Evolutionary conservation across 257 asterid species (phyloP), one percentile per base, ranked within the genome.

Genomic region (Capsicum pubescens): DNA sequence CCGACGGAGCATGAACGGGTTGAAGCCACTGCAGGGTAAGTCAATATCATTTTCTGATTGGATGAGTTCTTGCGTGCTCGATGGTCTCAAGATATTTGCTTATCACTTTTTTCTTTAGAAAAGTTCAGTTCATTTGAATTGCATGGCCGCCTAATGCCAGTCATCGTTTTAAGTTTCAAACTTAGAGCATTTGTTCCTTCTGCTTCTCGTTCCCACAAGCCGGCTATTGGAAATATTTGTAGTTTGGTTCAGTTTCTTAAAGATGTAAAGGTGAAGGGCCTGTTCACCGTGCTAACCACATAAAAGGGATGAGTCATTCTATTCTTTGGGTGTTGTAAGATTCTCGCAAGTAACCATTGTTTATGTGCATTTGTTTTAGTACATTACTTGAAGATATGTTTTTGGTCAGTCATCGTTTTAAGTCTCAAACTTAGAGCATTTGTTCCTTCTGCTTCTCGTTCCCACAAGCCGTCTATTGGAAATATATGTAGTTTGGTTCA

Each of bases 21-120:
- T 83, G 92, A 89, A 60, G 92, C 95, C 79, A 91, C 98, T 48
- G 94, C 95, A 67, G 99, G 99, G 99, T 95, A 90, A 80, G 91
- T 54, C 81, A 26, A 4, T 13, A 26, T 13, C 1, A 5, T 13
- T 52, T 76, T 52, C 48, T 14, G n/a, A 11, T 52, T 76, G 64
- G 63, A 52, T 52, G 48, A 52, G 39, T 21, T 74, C 60, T 3
- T 26, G 46, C 48, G 0, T 26, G 48, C 81, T 48, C 13, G 12
- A 50, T 74, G n/a, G 63, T 76, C 13, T 76, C 13, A 52, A 52
- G 21, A 76, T 52, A 52, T 76, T 26, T 76, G 46, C 5, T 52
- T 19, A 21, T 76, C 26, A 13, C 15, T 21, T 50, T 76, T 52
- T 14, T 10, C 14, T 13, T 52, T 77, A 54, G 44, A 19, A 46